phyloP scores from a whole-genome alignment of 805 yeast genomes.

The Kazachstania psychrophila region DNA sequence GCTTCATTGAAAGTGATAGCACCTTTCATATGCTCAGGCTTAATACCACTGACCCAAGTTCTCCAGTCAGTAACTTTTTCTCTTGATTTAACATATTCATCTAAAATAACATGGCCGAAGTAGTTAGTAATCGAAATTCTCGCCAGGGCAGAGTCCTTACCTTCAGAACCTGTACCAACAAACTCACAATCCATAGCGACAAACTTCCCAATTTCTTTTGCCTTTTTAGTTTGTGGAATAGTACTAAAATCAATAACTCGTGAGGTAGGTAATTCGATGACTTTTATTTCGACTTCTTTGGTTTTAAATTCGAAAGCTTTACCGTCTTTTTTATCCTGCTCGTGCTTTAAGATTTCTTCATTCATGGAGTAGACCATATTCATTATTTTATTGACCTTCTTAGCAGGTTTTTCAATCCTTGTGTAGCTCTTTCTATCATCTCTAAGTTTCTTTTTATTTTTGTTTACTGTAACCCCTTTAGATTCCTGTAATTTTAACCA shows the following conservation, averaged over 20 bases:
- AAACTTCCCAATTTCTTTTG: constrained; percentile 55
- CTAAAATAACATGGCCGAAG: constrained; percentile 63
- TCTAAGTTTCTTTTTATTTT: neutral
- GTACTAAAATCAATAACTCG: constrained; percentile 1
- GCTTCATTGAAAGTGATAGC: constrained; percentile 66
- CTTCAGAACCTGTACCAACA: constrained; percentile 80
- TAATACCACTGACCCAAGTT: constrained; percentile 84
- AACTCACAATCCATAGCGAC: constrained; percentile 89
- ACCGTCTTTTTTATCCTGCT: constrained; percentile 18
- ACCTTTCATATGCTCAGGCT: constrained; percentile 54
- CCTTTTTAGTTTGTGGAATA: constrained; percentile 11
- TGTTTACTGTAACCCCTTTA: constrained; percentile 8
- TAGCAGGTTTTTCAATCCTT: constrained; percentile 1
- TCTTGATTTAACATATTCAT: constrained; percentile 64
- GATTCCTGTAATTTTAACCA: constrained; percentile 27
- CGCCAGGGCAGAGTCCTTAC: constrained; percentile 62
- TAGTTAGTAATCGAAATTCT: constrained; percentile 82
- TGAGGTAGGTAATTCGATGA: neutral
- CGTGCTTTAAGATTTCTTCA: constrained; percentile 19
- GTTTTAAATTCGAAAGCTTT: constrained; percentile 15
- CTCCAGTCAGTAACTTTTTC: constrained; percentile 83
- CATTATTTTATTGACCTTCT: constrained; percentile 20
- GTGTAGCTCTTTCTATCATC: neutral
- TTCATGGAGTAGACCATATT: constrained; percentile 27
- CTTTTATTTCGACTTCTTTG: neutral